Evolutionary conservation across 225 moss, liverwort and hornwort genomes (phyloP).

Genomic region (Physcomitrium patens): DNA sequence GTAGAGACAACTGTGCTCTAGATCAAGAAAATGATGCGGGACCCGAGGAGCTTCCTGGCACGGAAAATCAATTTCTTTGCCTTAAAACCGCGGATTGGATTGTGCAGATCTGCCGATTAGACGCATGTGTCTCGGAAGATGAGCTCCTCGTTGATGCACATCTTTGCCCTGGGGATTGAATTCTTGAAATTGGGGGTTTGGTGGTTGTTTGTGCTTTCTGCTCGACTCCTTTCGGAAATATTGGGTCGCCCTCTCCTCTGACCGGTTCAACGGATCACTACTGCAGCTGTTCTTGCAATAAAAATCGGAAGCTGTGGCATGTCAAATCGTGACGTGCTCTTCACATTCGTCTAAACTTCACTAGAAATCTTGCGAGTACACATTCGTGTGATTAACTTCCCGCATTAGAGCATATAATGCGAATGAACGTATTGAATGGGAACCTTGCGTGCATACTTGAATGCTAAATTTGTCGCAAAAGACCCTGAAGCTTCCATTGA

Average conservation of each 20-base stretch:
- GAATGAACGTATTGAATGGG: too few relatives aligned
- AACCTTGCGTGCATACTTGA: too few relatives aligned
- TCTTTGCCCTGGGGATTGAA: slow-evolving; percentile 24
- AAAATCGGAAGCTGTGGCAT: not conserved
- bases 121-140: not conserved
- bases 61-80: slow-evolving; percentile 30
- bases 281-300: not conserved
- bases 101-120: slow-evolving; percentile 13
- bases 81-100: slow-evolving; percentile 17
- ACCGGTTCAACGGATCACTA: too few relatives aligned
- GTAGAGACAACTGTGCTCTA: slow-evolving; percentile 58
- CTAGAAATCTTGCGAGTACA: too few relatives aligned
- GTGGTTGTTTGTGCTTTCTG: not conserved
- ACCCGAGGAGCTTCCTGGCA: slow-evolving; percentile 88
- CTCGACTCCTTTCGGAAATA: not conserved
- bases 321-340: not conserved
- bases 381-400: too few relatives aligned
- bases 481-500: too few relatives aligned
- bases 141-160: not conserved
- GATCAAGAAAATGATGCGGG: slow-evolving; percentile 85
- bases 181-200: not conserved
- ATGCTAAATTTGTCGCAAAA: too few relatives aligned
- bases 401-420: not conserved
- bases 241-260: too few relatives aligned
- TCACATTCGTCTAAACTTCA: not conserved